phyloP scores from a whole-genome alignment of 176 grass and related monocot species.

The Triticum monococcum region DNA sequence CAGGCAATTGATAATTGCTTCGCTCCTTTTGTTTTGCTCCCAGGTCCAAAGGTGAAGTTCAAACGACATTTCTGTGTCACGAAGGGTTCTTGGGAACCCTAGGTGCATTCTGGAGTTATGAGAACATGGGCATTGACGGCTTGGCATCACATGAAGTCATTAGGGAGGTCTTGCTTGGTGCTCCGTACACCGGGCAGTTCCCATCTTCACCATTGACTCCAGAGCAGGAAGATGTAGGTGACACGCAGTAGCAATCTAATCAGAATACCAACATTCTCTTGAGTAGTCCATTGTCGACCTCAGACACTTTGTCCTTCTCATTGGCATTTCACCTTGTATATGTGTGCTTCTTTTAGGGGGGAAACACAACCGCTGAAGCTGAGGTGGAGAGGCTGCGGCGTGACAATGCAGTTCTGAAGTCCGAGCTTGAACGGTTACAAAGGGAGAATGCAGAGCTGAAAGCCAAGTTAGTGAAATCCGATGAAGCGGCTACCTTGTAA shows the following conservation, averaged over 20 bases:
- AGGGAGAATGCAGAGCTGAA: conserved; percentile 63
- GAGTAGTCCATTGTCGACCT: neutral
- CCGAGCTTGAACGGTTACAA: conserved; percentile 62
- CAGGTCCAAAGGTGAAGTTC: conserved; percentile 98
- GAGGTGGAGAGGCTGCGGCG: conserved; percentile 50
- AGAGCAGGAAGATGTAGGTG: conserved; percentile 48
- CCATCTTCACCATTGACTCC: conserved; percentile 51
- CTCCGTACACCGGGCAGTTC: conserved; percentile 79
- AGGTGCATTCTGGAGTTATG: conserved; percentile 99
- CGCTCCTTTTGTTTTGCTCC: conserved; percentile 3
- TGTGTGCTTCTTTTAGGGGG: conserved; percentile 36
- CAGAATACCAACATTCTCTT: neutral
- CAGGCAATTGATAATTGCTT: neutral
- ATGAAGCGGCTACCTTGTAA: conserved; percentile 17
- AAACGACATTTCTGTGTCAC: conserved; percentile 94
- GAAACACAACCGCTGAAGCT: conserved; percentile 24
- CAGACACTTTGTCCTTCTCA: neutral
- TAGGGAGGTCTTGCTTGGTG: conserved; percentile 91
- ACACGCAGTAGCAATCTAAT: neutral
- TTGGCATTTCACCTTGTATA: neutral
- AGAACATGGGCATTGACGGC: conserved; percentile 97
- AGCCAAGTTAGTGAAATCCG: conserved; percentile 27
- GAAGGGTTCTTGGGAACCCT: conserved; percentile 95
- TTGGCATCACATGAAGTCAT: conserved; percentile 86
- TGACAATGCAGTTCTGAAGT: conserved; percentile 58